A percentile compares a stretch with the other conserved stretches of the same genome.
Evolutionary conservation across 176 grass and related monocot species (phyloP).

Genomic region (Phoenix dactylifera): DNA sequence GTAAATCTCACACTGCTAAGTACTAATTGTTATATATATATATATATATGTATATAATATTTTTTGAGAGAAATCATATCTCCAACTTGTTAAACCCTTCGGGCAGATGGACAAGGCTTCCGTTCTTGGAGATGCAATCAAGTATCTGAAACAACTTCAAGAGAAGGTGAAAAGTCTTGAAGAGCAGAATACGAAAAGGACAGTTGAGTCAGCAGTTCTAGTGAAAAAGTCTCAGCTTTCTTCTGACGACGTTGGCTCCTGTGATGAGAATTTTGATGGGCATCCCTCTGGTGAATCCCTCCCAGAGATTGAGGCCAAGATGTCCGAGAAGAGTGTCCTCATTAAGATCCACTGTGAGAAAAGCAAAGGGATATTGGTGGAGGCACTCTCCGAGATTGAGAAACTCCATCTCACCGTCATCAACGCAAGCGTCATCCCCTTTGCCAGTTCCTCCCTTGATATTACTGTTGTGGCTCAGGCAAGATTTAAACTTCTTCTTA

Average conservation of each 20-base stretch:
- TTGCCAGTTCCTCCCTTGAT: slow-evolving; percentile 57
- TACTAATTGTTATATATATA: too few species aligned
- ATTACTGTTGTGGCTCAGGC: slow-evolving; percentile 87
- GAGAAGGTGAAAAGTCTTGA: slow-evolving; percentile 70
- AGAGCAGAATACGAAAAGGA: slow-evolving; percentile 44
- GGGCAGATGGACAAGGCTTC: slow-evolving; percentile 97
- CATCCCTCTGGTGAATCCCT: slow-evolving; percentile 19
- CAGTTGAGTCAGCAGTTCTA: slow-evolving; percentile 71
- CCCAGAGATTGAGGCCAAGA: slow-evolving; percentile 76
- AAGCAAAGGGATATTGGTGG: slow-evolving; percentile 58
- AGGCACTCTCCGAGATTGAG: slow-evolving; percentile 58
- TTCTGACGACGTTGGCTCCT: slow-evolving; percentile 46
- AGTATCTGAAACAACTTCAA: slow-evolving; percentile 86
- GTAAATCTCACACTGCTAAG: too few species aligned
- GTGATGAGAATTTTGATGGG: slow-evolving; percentile 45
- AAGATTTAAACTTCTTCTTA: background rate
- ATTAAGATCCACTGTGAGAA: slow-evolving; percentile 95
- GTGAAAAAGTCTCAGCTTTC: slow-evolving; percentile 66
- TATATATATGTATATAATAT: too few species aligned
- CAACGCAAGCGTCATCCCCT: slow-evolving; percentile 84
- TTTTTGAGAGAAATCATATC: too few species aligned
- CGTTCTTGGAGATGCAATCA: slow-evolving; percentile 95
- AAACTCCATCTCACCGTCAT: slow-evolving; percentile 51
- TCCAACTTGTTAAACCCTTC: background rate
- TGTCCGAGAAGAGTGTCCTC: slow-evolving; percentile 56